Base-by-base conservation (phyloP, 202 grass and related monocot genomes). In the Cymbopogon flexuosus region DNA sequence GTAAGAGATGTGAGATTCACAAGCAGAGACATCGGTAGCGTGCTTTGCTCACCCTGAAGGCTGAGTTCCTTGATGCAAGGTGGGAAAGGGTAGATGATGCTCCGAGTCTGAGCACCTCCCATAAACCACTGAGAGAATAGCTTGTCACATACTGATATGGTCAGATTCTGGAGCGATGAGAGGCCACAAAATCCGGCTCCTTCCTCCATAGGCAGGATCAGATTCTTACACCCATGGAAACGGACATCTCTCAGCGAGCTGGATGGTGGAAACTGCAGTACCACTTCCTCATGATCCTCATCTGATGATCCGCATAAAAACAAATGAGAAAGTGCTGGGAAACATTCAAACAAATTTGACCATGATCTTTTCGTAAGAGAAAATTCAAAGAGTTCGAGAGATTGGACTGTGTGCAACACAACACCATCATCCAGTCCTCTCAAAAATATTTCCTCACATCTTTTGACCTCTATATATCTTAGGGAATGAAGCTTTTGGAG, bases 331-430 rank as follows among this genome's bases (percentile, higher is more conserved):
- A 79, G 37, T 16, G 6, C 3, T 16, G 67, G 79, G 16, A 82
- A 42, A 18, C 39, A 22, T 8, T 11, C n/a, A 12, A 82, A 72
- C 13, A 72, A 4, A 3, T 52, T 52, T 23, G 40, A 15, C 36
- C 61, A 5, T 0, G 19, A 45, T 8, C 19, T 34, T 22, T 16
- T 12, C 0, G 24, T 46, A 3, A 34, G 10, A 3, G 0, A 1
- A 6, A 2, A 45, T 3, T 56, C 0, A 0, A 0, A 0, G 16
- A 62, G 24, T 0, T 0, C 0, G 0, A 81, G 42, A 2, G 6
- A 1, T 7, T 5, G n/a, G 11, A 82, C 42, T 5, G 30, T 24
- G 14, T 11, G 13, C 4, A 82, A 19, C 2, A 73, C 1, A 12
- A n/a, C 5, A 13, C 0, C 0, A 1, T 14, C 41, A 30, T 13